Conservation (phyloP, 257 asterid species). For the Capsicum baccatum region DNA sequence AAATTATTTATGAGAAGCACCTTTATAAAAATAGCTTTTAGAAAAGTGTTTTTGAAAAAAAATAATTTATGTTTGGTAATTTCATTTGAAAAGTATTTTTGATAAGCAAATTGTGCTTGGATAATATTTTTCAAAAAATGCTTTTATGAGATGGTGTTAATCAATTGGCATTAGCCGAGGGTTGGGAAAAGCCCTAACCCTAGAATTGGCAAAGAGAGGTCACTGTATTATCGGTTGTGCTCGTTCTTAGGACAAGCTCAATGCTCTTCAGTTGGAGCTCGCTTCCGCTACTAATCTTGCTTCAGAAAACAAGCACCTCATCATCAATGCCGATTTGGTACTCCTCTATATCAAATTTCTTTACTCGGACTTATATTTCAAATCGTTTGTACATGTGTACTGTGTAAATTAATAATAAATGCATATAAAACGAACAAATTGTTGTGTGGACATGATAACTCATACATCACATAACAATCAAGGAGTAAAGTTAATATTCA, state of each 20-base stretch:
- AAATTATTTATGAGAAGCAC: too few relatives aligned
- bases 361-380: neutral
- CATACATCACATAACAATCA: too few relatives aligned
- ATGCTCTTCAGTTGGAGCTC: constrained; percentile 75
- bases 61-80: too few relatives aligned
- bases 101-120: too few relatives aligned
- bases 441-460: too few relatives aligned
- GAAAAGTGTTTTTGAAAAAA: too few relatives aligned
- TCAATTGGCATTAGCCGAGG: constrained; percentile 93
- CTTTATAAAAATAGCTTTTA: too few relatives aligned
- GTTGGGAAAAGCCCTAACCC: constrained; percentile 86
- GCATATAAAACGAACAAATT: too few relatives aligned
- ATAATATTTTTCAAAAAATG: too few relatives aligned
- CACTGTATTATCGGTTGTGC: constrained; percentile 91
- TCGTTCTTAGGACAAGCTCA: constrained; percentile 76
- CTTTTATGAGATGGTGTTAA: constrained; percentile 51
- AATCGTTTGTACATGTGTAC: neutral
- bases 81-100: too few relatives aligned
- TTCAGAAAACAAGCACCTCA: constrained; percentile 50
- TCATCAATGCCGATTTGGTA: constrained; percentile 89
- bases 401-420: too few relatives aligned
- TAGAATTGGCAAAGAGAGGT: constrained; percentile 86
- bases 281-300: constrained; percentile 45
- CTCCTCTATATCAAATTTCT: neutral
- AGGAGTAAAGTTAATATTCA: too few relatives aligned